Base-by-base conservation (phyloP, 2,329 filamentous ascomycete species). In the Fusarium buharicum region DNA sequence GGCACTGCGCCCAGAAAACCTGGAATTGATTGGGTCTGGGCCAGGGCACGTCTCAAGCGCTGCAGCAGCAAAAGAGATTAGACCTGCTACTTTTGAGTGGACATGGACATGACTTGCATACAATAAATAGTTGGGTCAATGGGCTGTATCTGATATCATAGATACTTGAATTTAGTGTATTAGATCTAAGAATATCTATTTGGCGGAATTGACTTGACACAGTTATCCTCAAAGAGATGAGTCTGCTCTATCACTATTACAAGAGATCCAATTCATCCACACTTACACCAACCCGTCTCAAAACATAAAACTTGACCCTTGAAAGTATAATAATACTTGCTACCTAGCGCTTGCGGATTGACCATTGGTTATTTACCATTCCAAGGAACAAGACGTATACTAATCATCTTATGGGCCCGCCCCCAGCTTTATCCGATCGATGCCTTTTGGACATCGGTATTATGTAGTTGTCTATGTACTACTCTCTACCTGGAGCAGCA, bases 11-110 rank as follows among this genome's bases (percentile, higher is more conserved):
- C 48, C 31, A 52, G 57, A 53, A 24, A 62, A 54, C 58, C 58
- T 59, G 54, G 34, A 50, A 60, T 44, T 65, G 68, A 69, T 69
- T 70, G 66, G 67, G 61, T 54, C 50, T 50, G 39, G 36, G 49
- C 39, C 45, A 55, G 62, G 56, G 45, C 55, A 46, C 62, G 62
- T 66, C 66, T 68, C 68, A 69, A 53, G 64, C 61, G 53, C 55
- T 64, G 62, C 46, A 11, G 56, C 47, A 68, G 45, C 61, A 66
- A 48, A 46, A 70, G 67, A 70, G 57, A 70, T 69, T 69, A 68
- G 56, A 45, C 52, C 41, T 62, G 56, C 54, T 63, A 54, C 52
- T 67, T 67, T 63, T 59, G 67, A 70, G 65, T 69, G 62, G 67
- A 62, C 64, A 47, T 63, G 45, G 48, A 55, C 59, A 64, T 65